Evolutionary conservation across 2,329 filamentous ascomycete species (phyloP), one percentile per base, ranked within the genome.

Genomic region (Pezicula radicicola): DNA sequence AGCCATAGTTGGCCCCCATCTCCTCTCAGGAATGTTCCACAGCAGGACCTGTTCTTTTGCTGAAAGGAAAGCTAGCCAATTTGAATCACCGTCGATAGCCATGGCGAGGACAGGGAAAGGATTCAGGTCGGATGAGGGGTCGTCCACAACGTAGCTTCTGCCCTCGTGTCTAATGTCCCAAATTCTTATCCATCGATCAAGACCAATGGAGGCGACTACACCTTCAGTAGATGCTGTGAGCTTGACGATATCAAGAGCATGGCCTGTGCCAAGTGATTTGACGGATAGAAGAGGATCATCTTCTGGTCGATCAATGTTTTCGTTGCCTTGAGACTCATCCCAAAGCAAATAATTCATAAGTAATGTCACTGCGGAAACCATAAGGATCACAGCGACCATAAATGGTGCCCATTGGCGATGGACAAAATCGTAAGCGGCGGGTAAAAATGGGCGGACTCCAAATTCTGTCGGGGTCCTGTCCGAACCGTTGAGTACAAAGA

Each of bases 331-430:
- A 18, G 74, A 68, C 6, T 71, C 68, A 52, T 85, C 84, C 79
- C 83, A 88, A 0, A 93, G 72, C 6, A 93, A 73, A 60, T 88
- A 89, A 56, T 85, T 89, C 74, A 89, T 89, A 7, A 92, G 73
- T 7, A 91, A 69, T 2, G 83, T 83, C 25, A 92, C 79, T 16
- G 80, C 80, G 8, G 83, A 83, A 15, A 87, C 73, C 3, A 84
- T 69, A 19, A 88, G 76, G 1, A 89, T 66, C 3, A 89, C 72
- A 12, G 82, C 79, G 7, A 89, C 71, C 6, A 85, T 60, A 52
- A 89, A 89, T 1, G 80, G 78, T 2, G 69, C 70, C 3, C 78
- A 69, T 51, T 85, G 79, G 55, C 85, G 75, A 45, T 80, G 75
- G 41, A 83, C 75, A 59, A 92, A 88, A 63, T 92, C 88, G 59